Conservation (phyloP, 2,329 filamentous ascomycete species). For the Fusarium liriodendri region DNA sequence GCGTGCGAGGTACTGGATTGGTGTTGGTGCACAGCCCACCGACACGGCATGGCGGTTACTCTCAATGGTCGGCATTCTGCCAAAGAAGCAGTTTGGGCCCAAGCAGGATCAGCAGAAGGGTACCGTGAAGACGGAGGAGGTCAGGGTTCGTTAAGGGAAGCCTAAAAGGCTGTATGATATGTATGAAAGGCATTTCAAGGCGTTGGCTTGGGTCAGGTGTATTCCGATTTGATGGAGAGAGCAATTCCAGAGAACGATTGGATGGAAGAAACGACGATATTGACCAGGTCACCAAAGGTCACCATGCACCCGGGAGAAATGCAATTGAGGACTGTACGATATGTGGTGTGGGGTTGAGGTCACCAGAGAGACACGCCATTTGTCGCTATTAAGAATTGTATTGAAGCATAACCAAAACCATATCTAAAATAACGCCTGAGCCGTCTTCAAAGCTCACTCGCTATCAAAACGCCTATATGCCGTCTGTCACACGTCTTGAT, state of each 20-base stretch:
- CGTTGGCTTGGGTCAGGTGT: conserved; percentile 40
- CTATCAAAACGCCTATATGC: conserved; percentile 38
- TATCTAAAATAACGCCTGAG: conserved; percentile 40
- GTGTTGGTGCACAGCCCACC: conserved; percentile 94
- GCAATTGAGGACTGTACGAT: conserved; percentile 28
- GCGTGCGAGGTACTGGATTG: conserved; percentile 94
- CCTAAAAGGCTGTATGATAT: conserved; percentile 42
- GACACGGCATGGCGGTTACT: conserved; percentile 90
- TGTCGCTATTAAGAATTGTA: conserved; percentile 35
- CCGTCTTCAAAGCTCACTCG: conserved; percentile 30
- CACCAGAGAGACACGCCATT: conserved; percentile 9
- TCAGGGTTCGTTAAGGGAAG: conserved; percentile 46
- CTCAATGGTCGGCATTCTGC: conserved; percentile 73
- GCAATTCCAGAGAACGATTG: conserved; percentile 8
- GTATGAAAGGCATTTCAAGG: conserved; percentile 42
- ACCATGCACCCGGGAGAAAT: background rate
- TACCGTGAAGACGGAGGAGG: conserved; percentile 40
- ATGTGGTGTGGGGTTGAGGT: conserved; percentile 4
- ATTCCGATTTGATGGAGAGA: conserved; percentile 10
- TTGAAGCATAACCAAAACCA: conserved; percentile 34
- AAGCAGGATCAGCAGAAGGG: conserved; percentile 40
- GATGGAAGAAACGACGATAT: background rate
- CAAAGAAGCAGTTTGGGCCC: conserved; percentile 52
- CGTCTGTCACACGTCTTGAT: conserved; percentile 32
- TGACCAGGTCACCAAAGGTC: background rate